Conservation (phyloP, 2,329 filamentous ascomycete species). For the Ramularia collo-cygni region DNA sequence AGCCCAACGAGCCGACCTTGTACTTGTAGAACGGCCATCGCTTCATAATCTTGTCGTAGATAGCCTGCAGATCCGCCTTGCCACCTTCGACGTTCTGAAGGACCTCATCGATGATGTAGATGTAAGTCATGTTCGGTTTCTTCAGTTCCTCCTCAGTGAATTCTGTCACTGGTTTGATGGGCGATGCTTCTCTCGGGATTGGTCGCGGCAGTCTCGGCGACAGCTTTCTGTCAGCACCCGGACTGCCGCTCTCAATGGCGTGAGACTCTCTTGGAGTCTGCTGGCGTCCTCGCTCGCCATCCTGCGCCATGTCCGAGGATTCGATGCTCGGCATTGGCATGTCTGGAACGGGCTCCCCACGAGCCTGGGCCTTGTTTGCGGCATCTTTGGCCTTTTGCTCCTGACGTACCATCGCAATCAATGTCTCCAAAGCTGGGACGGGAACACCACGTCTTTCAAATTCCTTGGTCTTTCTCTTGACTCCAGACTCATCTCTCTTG, state of each 20-base stretch:
- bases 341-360: constrained; percentile 27
- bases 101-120: constrained; percentile 57
- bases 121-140: constrained; percentile 59
- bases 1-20: constrained; percentile 52
- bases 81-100: constrained; percentile 49
- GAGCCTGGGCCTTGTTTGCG: constrained; percentile 21
- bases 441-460: constrained; percentile 27
- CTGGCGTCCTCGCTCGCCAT: constrained; percentile 1
- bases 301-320: constrained; percentile 3
- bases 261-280: constrained; percentile 3
- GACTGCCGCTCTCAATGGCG: constrained; percentile 4
- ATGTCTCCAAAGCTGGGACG: constrained; percentile 23
- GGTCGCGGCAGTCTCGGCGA: constrained; percentile 7
- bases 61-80: constrained; percentile 58
- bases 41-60: constrained; percentile 57
- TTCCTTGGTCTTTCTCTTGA: constrained; percentile 31
- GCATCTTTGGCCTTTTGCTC: constrained; percentile 32
- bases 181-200: constrained; percentile 46
- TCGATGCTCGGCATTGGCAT: constrained; percentile 24
- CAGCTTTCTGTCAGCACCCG: constrained; percentile 1
- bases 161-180: constrained; percentile 56
- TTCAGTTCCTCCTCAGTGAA: constrained; percentile 68
- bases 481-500: constrained; percentile 53
- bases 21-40: constrained; percentile 61
- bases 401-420: constrained; percentile 29